A percentile compares a stretch with the other conserved stretches of the same genome.
phyloP scores from a whole-genome alignment of 108 stramenopile genomes.

The Cyclotella sp. region DNA sequence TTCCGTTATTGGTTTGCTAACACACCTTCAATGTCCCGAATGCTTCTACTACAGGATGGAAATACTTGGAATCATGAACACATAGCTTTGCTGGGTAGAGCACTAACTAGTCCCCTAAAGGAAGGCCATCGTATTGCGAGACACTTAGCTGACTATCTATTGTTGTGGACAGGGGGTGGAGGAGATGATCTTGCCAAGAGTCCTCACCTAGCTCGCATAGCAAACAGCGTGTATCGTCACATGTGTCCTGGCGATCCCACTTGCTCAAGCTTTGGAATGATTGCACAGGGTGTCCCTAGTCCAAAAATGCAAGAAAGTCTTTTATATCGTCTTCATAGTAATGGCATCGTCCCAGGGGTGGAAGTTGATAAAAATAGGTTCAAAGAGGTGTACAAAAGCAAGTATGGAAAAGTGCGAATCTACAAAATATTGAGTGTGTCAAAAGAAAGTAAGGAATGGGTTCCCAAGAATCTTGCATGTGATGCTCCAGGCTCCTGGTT shows the following conservation, averaged over 20 bases:
- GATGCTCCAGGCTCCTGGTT: constrained; percentile 91
- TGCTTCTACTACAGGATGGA: constrained; percentile 66
- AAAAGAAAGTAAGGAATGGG: constrained; percentile 90
- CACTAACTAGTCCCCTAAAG: constrained; percentile 89
- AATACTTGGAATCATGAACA: constrained; percentile 99
- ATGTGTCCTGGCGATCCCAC: constrained; percentile 92
- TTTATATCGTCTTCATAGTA: constrained; percentile 91
- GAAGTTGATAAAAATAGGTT: constrained; percentile 70
- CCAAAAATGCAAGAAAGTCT: constrained; percentile 78
- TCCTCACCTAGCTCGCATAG: constrained; percentile 96
- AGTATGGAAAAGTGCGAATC: constrained; percentile 97
- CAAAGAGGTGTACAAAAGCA: constrained; percentile 90
- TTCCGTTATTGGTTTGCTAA: not conserved
- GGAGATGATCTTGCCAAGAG: constrained; percentile 98
- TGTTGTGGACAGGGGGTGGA: constrained; percentile 95
- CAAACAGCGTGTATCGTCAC: constrained; percentile 93
- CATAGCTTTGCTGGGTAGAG: constrained; percentile 95
- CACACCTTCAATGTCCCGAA: not conserved
- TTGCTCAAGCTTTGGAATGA: constrained; percentile 77
- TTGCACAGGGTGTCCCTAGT: constrained; percentile 64
- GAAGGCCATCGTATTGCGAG: constrained; percentile 94
- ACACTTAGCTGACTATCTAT: constrained; percentile 96
- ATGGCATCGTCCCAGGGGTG: constrained; percentile 75
- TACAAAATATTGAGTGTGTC: constrained; percentile 92
- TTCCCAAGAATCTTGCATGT: constrained; percentile 82